Evolutionary conservation across 306 rosid genomes (phyloP), one percentile per base, ranked within the genome.

Genomic region (Begonia peltatifolia): DNA sequence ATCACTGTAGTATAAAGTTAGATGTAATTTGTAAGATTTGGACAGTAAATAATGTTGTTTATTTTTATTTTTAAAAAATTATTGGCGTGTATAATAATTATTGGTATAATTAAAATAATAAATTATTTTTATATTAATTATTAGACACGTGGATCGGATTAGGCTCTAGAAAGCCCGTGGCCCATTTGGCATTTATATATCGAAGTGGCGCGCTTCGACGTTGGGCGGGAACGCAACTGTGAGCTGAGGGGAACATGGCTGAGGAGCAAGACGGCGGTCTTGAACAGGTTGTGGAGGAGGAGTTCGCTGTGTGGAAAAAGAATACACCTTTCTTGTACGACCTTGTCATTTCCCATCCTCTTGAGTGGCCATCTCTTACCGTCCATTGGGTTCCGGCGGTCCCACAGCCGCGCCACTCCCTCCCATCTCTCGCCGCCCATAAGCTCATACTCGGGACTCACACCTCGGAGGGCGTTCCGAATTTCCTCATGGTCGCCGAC

Each of bases 351-450:
- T 85, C 97, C 6, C 83, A 85, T 49, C 74, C 95, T 47, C 94
- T 85, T 6, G 82, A 71, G 70, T 89, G 95, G 95, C 97, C 97
- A 8, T 85, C 97, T 57, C 95, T 89, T 60, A 85, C 95, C 9
- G 90, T 89, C 63, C 79, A 90, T 6, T 82, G 90, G 85, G 64
- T 67, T 18, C 84, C 78, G 9, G 46, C 60, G 13, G 38, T 73
- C 38, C 77, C 86, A 0, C 59, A 62, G 47, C 76, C 82, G 10
- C 65, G 74, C 62, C 5, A 68, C 59, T 61, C 68, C 3, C 49
- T 80, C 46, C 60, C 92, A 53, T 80, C 84, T 18, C 74, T 86
- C 64, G 65, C 71, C 59, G 54, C 56, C 46, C 99, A 86, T 66
- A 79, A 63, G 38, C 84, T 90, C 46, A 67, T 90, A 11, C 64